Conservation (phyloP, 2,329 filamentous ascomycete species). For the Cercospora citrullina region DNA sequence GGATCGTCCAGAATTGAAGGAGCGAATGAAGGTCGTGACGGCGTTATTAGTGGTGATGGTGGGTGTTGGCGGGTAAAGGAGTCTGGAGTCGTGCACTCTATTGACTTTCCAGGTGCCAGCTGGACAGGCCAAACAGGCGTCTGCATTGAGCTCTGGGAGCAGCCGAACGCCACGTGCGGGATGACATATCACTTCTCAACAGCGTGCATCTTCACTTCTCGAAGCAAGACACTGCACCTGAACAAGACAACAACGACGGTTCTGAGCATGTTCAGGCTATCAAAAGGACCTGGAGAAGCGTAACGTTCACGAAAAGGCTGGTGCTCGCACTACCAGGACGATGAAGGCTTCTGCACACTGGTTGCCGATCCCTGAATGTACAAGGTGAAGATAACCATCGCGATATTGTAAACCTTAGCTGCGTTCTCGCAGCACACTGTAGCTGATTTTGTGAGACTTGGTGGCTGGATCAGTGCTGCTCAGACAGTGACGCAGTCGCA, state of each 20-base stretch:
- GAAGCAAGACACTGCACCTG: neutral
- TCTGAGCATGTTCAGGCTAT: neutral
- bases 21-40: conserved; percentile 38
- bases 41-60: conserved; percentile 27
- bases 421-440: neutral
- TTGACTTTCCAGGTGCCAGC: conserved; percentile 7
- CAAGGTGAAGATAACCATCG: neutral
- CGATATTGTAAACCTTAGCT: neutral
- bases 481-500: neutral
- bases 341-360: neutral
- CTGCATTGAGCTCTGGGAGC: conserved; percentile 1
- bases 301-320: neutral
- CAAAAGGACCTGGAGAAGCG: neutral
- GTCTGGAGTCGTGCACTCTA: conserved; percentile 1
- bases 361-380: neutral
- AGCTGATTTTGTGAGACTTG: neutral
- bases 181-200: conserved; percentile 3
- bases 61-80: conserved; percentile 5
- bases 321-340: neutral
- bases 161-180: conserved; percentile 4
- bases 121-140: neutral
- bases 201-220: neutral
- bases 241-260: neutral
- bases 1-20: conserved; percentile 28
- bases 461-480: neutral